Evolutionary conservation across 1,139 yeast genomes (phyloP).

Genomic region (Protomyces arabidopsidicola): DNA sequence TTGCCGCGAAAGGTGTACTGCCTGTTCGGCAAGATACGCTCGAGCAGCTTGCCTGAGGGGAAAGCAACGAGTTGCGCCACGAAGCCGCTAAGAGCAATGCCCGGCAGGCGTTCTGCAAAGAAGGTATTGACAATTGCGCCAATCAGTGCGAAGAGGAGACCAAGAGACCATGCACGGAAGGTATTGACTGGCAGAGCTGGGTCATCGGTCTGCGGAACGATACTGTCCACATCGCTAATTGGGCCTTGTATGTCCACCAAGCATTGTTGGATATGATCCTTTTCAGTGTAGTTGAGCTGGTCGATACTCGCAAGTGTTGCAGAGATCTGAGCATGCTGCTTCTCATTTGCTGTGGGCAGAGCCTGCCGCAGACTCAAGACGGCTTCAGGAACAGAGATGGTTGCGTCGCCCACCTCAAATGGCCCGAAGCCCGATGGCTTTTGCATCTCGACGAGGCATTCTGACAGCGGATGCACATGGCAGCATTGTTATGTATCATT

Average conservation of each 20-base stretch:
- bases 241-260: conserved; percentile 50
- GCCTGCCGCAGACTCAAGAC: background rate
- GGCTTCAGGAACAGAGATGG: background rate
- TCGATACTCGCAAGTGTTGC: background rate
- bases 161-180: conserved; percentile 54
- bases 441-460: background rate
- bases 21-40: conserved; percentile 48
- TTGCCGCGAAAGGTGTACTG: conserved; percentile 44
- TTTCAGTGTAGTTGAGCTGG: background rate
- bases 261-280: conserved; percentile 34
- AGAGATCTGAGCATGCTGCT: background rate
- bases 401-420: background rate
- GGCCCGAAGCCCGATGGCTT: background rate
- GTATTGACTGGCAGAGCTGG: conserved; percentile 55
- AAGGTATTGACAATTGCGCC: conserved; percentile 59
- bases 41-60: conserved; percentile 45
- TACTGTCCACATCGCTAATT: conserved; percentile 54
- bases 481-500: too few species aligned
- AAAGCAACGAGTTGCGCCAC: conserved; percentile 49
- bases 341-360: background rate
- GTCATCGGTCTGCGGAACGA: conserved; percentile 61
- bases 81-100: conserved; percentile 52
- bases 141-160: conserved; percentile 52
- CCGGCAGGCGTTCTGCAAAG: conserved; percentile 57
- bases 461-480: too few species aligned